Percentiles rank a stretch among this genome's conserved stretches.
phyloP scores from a whole-genome alignment of 148 eudicot genomes.

The Chenopodium quinoa region DNA sequence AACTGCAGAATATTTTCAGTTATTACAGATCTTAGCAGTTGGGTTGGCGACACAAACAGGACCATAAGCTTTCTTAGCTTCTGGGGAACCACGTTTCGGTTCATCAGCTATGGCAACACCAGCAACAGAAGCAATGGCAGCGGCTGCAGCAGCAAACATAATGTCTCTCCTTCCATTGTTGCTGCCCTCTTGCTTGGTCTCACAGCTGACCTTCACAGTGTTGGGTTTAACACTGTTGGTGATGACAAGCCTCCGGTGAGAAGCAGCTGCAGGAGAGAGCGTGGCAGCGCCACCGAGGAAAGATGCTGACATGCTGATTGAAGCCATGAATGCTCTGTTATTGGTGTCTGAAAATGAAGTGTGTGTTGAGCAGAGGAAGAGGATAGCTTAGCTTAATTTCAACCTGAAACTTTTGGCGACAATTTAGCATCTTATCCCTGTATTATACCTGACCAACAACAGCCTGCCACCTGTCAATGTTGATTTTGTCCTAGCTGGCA shows the following conservation, averaged over 20 bases:
- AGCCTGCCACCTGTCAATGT: constrained; percentile 23
- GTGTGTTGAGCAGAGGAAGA: not conserved
- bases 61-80: constrained; percentile 41
- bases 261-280: not conserved
- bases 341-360: not conserved
- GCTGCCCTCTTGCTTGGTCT: constrained; percentile 24
- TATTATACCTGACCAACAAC: constrained; percentile 16
- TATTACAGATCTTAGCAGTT: constrained; percentile 47
- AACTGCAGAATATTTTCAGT: constrained; percentile 23
- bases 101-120: constrained; percentile 34
- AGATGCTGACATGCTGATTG: constrained; percentile 37
- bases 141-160: constrained; percentile 42
- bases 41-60: constrained; percentile 56
- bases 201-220: constrained; percentile 26
- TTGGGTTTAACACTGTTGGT: constrained; percentile 29
- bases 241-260: constrained; percentile 22
- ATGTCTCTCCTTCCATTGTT: constrained; percentile 45
- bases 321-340: constrained; percentile 32
- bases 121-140: constrained; percentile 37
- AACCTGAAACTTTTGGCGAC: constrained; percentile 16
- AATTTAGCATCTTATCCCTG: constrained; percentile 23
- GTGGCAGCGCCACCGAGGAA: constrained; percentile 17
- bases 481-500: constrained; percentile 7
- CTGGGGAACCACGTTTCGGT: constrained; percentile 39
- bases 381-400: constrained; percentile 12